These are phyloP conservation scores for Lentinula detonsa DNA, from an alignment of 768 basidiomycete genomes.

Conservation along the genomic window DNA sequence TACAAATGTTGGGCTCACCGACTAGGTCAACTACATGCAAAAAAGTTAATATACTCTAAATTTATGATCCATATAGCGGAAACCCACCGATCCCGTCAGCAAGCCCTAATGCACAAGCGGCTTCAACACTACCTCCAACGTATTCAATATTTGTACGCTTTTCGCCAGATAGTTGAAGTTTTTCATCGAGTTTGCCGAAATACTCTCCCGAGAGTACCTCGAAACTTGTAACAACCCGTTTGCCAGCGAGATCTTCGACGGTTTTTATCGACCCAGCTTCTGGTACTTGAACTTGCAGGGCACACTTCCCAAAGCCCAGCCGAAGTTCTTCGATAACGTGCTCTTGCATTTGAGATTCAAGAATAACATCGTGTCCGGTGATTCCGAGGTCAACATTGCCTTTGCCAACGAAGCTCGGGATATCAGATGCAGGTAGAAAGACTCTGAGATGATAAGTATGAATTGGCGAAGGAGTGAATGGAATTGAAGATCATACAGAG, in stretches of 20 bases:
- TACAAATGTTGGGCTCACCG: slow-evolving; percentile 42
- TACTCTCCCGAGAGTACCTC: slow-evolving; percentile 80
- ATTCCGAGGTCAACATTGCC: slow-evolving; percentile 96
- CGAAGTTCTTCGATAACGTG: slow-evolving; percentile 75
- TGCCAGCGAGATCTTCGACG: slow-evolving; percentile 80
- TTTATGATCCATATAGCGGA: not conserved
- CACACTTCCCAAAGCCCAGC: slow-evolving; percentile 91
- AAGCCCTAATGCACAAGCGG: slow-evolving; percentile 91
- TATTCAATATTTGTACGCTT: slow-evolving; percentile 83
- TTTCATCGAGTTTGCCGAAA: slow-evolving; percentile 62
- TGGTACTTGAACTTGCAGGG: slow-evolving; percentile 87
- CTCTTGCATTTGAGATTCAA: slow-evolving; percentile 79
- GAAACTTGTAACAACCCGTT: slow-evolving; percentile 92
- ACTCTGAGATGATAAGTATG: slow-evolving; percentile 45
- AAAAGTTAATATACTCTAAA: not conserved
- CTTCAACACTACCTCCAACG: slow-evolving; percentile 96
- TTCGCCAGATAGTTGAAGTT: slow-evolving; percentile 43
- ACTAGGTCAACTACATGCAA: slow-evolving; percentile 79
- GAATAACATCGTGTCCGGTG: slow-evolving; percentile 95
- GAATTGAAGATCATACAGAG: slow-evolving; percentile 58
- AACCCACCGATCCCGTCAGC: slow-evolving; percentile 92
- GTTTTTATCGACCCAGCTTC: slow-evolving; percentile 63
- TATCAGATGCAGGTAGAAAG: slow-evolving; percentile 94
- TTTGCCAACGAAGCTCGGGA: slow-evolving; percentile 97
- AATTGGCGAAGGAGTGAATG: not conserved